Base-by-base conservation (phyloP, 352 stramenopile species). In the Phytophthora nicotianae region DNA sequence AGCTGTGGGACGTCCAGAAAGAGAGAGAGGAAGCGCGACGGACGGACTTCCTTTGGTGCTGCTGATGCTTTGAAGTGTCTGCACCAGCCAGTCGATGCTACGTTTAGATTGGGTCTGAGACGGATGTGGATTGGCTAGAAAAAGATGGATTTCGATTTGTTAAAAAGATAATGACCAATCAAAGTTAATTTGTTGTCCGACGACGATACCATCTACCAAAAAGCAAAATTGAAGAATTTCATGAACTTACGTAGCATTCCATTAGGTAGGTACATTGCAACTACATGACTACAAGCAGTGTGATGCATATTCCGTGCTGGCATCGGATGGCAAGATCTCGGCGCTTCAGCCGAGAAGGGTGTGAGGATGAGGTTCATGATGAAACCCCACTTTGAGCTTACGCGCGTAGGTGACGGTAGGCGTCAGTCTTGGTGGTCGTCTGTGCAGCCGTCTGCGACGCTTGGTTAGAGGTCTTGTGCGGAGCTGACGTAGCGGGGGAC, bases 351-450 rank as follows among this genome's bases (percentile, higher is more conserved):
- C 43, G 23, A 45, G 38, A 24, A 7, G 38, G 19, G 35, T 42
- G 35, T 20, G 35, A 16, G 35, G 5, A 42, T 20, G 9, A 0
- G n/a, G 38, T n/a, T 45, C 16, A 45, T 2, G 13, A 45, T 16
- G 19, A 10, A 14, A 6, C 16, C 38, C 16, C 17, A 16, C 17
- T 23, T 41, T 37, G 23, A 19, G 17, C 17, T 45, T 52, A 58
- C 16, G 50, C 50, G 50, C 50, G 50, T n/a, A 58, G 23, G 37
- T 58, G 50, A 5, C 50, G 50, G 50, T 58, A 58, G 2, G 17
- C 26, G 21, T 24, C 10, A 3, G 21, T 41, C 50, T 58, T 56
- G 49, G 49, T 56, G 32, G 49, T 24, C 19, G 45, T 50, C 23
- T 50, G 49, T 14, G 21, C 29, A 21, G 33, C 16, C 32, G 32